Base-by-base conservation (phyloP, 2,329 filamentous ascomycete species). In the Bipolaris sorokiniana region DNA sequence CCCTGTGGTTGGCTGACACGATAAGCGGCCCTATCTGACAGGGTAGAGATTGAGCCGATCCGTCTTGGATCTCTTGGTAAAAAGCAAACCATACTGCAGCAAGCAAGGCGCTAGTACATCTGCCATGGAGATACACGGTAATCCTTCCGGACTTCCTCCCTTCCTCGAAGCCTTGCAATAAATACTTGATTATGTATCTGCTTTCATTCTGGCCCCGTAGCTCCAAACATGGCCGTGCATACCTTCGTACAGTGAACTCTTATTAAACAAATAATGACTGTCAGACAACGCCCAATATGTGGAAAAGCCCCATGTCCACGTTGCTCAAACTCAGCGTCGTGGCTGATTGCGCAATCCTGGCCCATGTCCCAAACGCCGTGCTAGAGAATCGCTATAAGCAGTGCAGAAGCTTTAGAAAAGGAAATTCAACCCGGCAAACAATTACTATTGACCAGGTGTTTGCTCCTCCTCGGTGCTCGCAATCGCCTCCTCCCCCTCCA, bases 391-490 rank as follows among this genome's bases (percentile, higher is more conserved):
- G 42, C 34, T 48, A 41, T 52, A 40, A 37, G 48, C 50, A 41
- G 51, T 38, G 22, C 33, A 26, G 42, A 48, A 54, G 15, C 33
- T 34, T 42, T 18, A 9, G 5, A 52, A 48, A 56, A 49, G 38
- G 41, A 56, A 38, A 16, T 3, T 16, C 46, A 33, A 52, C 46
- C 46, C 42, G 22, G 16, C 18, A 20, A 56, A 51, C 16, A 22
- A 22, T 51, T 61, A 66, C 40, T 64, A 50, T 57, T 56, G 58
- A 33, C 51, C 61, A 20, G 63, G 60, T 26, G 65, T 62, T 34
- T 67, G 63, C 11, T 69, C 66, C 48, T 74, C 73, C 52, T 71
- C 70, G 13, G 70, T 73, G 47, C 69, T 73, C 28, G 58, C 61
- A 47, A 75, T 64, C 23, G 66, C 72, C 50, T 56, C 67, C 22